Evolutionary conservation across 345 rosid species (phyloP).

Genomic region (Eucalyptus sideroxylon): DNA sequence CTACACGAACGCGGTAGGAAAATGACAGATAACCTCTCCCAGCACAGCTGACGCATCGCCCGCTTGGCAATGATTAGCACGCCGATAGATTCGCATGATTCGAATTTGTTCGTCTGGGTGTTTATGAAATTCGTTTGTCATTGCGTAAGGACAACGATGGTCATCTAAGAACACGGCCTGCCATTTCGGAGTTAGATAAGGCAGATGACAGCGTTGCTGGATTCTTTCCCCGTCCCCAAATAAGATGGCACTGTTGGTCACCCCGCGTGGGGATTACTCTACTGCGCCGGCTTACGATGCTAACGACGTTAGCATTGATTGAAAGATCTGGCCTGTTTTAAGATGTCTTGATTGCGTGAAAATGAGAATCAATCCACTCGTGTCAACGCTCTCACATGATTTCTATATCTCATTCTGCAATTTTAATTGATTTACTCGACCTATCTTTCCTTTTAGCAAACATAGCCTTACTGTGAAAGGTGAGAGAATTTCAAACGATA

Average conservation of each 20-base stretch:
- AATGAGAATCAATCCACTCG: fast-evolving
- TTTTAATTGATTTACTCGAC: no score
- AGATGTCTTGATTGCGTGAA: background rate
- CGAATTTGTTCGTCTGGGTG: background rate
- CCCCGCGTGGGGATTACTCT: background rate
- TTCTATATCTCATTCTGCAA: no score
- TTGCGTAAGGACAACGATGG: background rate
- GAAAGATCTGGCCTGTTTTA: background rate
- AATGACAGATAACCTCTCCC: background rate
- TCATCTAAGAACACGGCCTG: background rate
- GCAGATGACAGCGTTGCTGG: background rate
- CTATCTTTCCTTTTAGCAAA: no score
- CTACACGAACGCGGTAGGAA: background rate
- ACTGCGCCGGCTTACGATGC: background rate
- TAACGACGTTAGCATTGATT: background rate
- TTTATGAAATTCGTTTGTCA: background rate
- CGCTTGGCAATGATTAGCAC: background rate
- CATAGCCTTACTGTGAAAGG: no score
- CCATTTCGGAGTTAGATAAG: background rate
- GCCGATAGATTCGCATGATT: background rate
- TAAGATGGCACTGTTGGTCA: background rate
- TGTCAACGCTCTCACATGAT: background rate
- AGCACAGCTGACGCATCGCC: background rate
- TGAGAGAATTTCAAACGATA: no score
- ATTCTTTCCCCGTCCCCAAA: background rate